Base-by-base conservation (phyloP, 192 early-diverging fungal species). In the Umbelopsis sp. region DNA sequence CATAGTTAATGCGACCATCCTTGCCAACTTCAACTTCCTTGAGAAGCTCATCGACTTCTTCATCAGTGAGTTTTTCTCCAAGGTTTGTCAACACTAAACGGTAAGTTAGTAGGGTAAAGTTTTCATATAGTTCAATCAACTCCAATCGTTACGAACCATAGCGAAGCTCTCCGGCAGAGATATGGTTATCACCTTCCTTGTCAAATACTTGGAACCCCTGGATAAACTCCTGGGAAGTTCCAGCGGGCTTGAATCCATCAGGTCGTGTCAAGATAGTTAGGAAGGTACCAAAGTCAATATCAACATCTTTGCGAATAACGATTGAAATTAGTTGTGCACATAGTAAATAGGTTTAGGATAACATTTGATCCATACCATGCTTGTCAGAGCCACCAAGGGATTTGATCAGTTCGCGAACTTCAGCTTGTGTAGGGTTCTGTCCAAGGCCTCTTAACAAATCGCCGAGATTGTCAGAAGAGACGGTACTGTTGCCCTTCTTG, bases 121-220 rank as follows among this genome's bases (percentile, higher is more conserved):
- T 34, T 31, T 32, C 16, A 17, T 32, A 62, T 31, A 20, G 7
- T 17, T 4, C 14, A 62, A 11, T 20, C 16, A 20, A 34, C 7
- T 20, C 2, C 14, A 8, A 12, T 62, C 16, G 12, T 22, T 36
- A 62, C 69, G 71, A 74, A 89, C 87, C 87, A 82, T 92, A 93
- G 49, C 91, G 90, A 21, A 94, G 84, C 77, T 94, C 93, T 53
- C 87, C 90, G 20, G 83, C 87, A 45, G 90, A 84, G 65, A 94
- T 94, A 66, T 83, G 92, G 12, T 92, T 92, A 69, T 86, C 86
- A 71, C 86, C 83, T 26, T 94, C 90, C 82, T 91, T 92, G 82
- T 94, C 93, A 86, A 94, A 93, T 29, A 94, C 92, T 78, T 93
- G 90, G 87, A 94, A 94, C 2, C 91, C 93, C 65, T 93, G 90